Base-by-base conservation (phyloP, 768 basidiomycete genomes). In the Mycena galericulata region DNA sequence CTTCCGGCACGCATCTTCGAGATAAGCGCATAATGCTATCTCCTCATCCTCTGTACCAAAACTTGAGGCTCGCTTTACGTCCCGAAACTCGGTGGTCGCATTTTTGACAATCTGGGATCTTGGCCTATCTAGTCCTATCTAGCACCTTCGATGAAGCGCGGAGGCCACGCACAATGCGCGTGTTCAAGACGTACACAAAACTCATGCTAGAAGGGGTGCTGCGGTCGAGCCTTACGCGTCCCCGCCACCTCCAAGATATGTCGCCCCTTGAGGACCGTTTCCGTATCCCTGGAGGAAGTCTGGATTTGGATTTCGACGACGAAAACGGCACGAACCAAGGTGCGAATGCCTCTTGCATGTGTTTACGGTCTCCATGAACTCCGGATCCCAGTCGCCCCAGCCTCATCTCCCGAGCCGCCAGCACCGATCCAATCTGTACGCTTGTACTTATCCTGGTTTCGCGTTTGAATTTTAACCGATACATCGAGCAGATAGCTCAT, bases 231-330 rank as follows among this genome's bases (percentile, higher is more conserved):
- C 59, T 30, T 20, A 20, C 27, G 14, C 30, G 3, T 27, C 4
- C 46, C 38, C n/a, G 40, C n/a, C 34, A 6, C 53, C 38, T 29
- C 8, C 27, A 26, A 36, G 26, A 30, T 4, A 69, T 69, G 68
- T 32, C 63, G 0, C 27, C 57, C n/a, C 47, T 36, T 22, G 55
- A 50, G 20, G 41, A 45, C 18, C 64, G 61, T 2, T 67, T 67
- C 59, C 69, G 50, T 34, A 70, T 70, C 30, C 65, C 69, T 38
- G 69, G 69, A 49, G 69, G 69, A 4, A 59, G 60, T 34, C 24
- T 70, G 55, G 69, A 66, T 54, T 41, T 70, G 2, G 65, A 65
- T 34, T 65, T 17, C 4, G 69, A 70, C 53, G 59, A 62, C 18
- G 56, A 51, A 40, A 29, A 36, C 22, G 62, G 26, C 26, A 46